These are phyloP conservation scores for Dioszegia hungarica DNA, from an alignment of 768 basidiomycete species.

Conservation along the genomic window DNA sequence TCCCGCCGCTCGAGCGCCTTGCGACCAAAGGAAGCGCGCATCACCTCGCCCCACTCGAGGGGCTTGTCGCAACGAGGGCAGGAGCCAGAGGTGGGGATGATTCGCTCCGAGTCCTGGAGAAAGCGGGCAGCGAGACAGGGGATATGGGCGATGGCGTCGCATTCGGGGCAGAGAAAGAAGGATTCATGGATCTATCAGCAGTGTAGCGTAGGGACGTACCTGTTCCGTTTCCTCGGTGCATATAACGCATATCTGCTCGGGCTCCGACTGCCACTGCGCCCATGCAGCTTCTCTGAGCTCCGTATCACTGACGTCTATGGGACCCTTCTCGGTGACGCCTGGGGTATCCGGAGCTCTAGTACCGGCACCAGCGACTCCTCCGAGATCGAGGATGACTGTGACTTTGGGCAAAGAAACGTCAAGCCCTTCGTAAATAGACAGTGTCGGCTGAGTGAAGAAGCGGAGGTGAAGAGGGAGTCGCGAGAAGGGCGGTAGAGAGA, in stretches of 20 bases:
- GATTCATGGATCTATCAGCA: slow-evolving; percentile 35
- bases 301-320: slow-evolving; percentile 46
- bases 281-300: slow-evolving; percentile 28
- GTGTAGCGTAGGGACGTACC: slow-evolving; percentile 18
- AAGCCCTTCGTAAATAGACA: neutral
- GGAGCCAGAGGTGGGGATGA: slow-evolving; percentile 40
- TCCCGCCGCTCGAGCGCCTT: slow-evolving; percentile 1
- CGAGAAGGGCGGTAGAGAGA: slow-evolving; percentile 63
- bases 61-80: slow-evolving; percentile 41
- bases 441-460: slow-evolving; percentile 57
- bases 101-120: slow-evolving; percentile 7
- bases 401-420: slow-evolving; percentile 11
- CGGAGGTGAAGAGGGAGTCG: slow-evolving; percentile 71
- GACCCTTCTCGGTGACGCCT: slow-evolving; percentile 26
- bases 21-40: slow-evolving; percentile 45
- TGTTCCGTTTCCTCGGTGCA: neutral
- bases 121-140: slow-evolving; percentile 40
- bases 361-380: slow-evolving; percentile 40
- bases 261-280: slow-evolving; percentile 24
- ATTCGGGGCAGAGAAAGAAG: slow-evolving; percentile 42
- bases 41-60: slow-evolving; percentile 47
- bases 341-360: slow-evolving; percentile 13
- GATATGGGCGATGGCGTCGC: slow-evolving; percentile 33
- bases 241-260: neutral
- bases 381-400: slow-evolving; percentile 30